Evolutionary conservation across 805 yeast genomes (phyloP).

Genomic region (Sugiyamaella valdiviana): DNA sequence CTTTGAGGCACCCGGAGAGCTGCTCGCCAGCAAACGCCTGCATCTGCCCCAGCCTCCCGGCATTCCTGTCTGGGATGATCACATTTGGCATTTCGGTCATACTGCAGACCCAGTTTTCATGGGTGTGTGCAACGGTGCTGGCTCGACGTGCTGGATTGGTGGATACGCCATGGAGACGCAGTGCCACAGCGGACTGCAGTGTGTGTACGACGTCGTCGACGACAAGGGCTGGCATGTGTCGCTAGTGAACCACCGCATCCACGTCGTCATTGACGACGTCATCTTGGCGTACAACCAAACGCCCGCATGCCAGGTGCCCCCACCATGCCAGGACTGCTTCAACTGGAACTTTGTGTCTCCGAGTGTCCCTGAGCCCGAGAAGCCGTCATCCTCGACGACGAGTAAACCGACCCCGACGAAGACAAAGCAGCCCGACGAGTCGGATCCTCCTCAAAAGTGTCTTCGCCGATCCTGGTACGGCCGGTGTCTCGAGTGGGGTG

Average conservation of each 20-base stretch:
- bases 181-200: constrained; percentile 85
- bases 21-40: constrained; percentile 71
- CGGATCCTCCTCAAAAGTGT: constrained; percentile 41
- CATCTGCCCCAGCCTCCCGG: constrained; percentile 95
- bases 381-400: constrained; percentile 8
- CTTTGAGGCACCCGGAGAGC: constrained; percentile 90
- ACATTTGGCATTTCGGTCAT: constrained; percentile 92
- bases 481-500: constrained; percentile 42
- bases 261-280: constrained; percentile 80
- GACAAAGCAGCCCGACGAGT: constrained; percentile 11
- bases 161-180: constrained; percentile 97
- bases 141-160: constrained; percentile 79
- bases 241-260: constrained; percentile 81
- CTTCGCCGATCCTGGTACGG: constrained; percentile 63
- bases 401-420: constrained; percentile 10
- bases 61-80: constrained; percentile 65
- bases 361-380: constrained; percentile 5
- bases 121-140: constrained; percentile 96
- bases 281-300: constrained; percentile 66
- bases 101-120: constrained; percentile 94
- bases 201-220: constrained; percentile 81
- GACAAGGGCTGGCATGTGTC: constrained; percentile 91
- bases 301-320: constrained; percentile 65
- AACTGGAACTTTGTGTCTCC: constrained; percentile 67
- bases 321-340: constrained; percentile 85